Percentiles rank a stretch among this genome's conserved stretches.
Conservation (phyloP, 768 basidiomycete genomes). For the Rhodotorula babjevae region DNA sequence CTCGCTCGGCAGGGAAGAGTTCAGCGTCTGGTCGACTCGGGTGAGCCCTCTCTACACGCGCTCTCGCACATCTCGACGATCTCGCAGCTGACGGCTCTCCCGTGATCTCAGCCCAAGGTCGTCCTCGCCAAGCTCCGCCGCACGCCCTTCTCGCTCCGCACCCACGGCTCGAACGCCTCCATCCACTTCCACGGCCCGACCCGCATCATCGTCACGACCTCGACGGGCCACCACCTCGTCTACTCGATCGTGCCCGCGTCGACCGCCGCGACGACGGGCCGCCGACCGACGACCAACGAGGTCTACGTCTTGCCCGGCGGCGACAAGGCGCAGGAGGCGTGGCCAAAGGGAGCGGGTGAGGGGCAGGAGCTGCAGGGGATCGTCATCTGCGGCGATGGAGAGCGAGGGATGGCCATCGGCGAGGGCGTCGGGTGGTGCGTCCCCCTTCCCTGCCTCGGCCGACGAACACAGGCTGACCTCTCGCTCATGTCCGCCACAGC, state of each 20-base stretch:
- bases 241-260: conserved; percentile 19
- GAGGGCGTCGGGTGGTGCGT: conserved; percentile 35
- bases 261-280: too few relatives aligned
- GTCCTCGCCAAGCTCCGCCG: conserved; percentile 38
- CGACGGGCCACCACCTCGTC: conserved; percentile 29
- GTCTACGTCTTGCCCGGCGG: conserved; percentile 34
- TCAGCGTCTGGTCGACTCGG: conserved; percentile 29
- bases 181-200: conserved; percentile 22
- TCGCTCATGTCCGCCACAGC: background rate
- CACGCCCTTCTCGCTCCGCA: conserved; percentile 28
- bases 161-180: conserved; percentile 26
- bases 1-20: conserved; percentile 28
- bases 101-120: conserved; percentile 24
- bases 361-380: conserved; percentile 22
- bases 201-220: conserved; percentile 28
- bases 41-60: background rate
- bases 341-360: conserved; percentile 34
- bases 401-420: conserved; percentile 24
- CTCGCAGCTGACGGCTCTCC: background rate
- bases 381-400: conserved; percentile 13
- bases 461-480: too few relatives aligned
- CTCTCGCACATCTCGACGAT: background rate
- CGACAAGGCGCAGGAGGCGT: conserved; percentile 9
- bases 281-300: background rate
- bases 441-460: too few relatives aligned